Conservation (phyloP, 2,329 filamentous ascomycete genomes). For the Simplicillium aogashimaense region DNA sequence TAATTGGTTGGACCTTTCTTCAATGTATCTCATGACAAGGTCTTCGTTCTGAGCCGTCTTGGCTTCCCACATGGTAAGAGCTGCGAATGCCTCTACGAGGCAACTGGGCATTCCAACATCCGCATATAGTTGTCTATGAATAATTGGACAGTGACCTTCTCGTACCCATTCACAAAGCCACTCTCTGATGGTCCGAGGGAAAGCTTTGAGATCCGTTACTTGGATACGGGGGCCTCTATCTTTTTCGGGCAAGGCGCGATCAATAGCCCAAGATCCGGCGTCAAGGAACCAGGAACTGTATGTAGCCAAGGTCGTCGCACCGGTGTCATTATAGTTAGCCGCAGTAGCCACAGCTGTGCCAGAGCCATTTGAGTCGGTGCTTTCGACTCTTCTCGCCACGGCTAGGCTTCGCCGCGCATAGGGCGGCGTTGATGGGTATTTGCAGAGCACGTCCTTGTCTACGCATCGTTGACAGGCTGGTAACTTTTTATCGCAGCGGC, state of each 20-base stretch:
- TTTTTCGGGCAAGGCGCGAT: slow-evolving; percentile 4
- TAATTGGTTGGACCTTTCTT: slow-evolving; percentile 10
- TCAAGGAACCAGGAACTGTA: slow-evolving; percentile 9
- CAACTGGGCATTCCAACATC: slow-evolving; percentile 12
- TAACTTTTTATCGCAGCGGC: slow-evolving; percentile 23
- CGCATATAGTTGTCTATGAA: slow-evolving; percentile 16
- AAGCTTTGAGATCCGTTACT: slow-evolving; percentile 13
- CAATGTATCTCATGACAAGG: slow-evolving; percentile 14
- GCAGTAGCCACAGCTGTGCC: no score
- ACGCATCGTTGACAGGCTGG: slow-evolving; percentile 21
- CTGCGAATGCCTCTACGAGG: slow-evolving; percentile 18
- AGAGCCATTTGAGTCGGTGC: neutral
- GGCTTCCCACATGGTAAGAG: slow-evolving; percentile 13
- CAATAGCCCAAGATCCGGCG: slow-evolving; percentile 10
- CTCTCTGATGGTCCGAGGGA: slow-evolving; percentile 12
- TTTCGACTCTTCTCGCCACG: neutral
- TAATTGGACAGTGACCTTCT: slow-evolving; percentile 15
- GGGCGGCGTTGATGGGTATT: slow-evolving; percentile 10
- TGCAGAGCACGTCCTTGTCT: slow-evolving; percentile 14
- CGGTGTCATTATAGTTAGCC: no score
- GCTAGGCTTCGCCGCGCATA: slow-evolving; percentile 4
- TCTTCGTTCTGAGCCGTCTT: slow-evolving; percentile 15
- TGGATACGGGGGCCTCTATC: neutral
- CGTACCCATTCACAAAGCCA: slow-evolving; percentile 16
- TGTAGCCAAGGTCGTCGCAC: neutral